Percentiles rank a stretch among this genome's conserved stretches.
These are phyloP conservation scores for Davidsoniella neocaledoniae DNA, from an alignment of 2,329 filamentous ascomycete species.

Conservation along the genomic window DNA sequence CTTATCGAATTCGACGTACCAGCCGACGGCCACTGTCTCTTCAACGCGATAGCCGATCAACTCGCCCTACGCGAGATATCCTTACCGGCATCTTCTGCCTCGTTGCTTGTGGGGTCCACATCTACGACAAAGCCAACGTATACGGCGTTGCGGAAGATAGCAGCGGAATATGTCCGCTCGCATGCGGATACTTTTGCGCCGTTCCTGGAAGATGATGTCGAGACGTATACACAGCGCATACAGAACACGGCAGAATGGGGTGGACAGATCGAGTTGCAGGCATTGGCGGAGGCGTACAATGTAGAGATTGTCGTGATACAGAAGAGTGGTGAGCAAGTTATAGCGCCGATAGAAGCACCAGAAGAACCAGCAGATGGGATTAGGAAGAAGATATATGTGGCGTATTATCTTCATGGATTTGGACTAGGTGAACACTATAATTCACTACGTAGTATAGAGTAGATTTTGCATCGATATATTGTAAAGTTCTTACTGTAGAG, in stretches of 20 bases:
- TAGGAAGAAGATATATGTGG: slow-evolving; percentile 59
- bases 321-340: slow-evolving; percentile 62
- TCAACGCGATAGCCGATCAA: slow-evolving; percentile 80
- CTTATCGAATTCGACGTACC: slow-evolving; percentile 64
- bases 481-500: background rate
- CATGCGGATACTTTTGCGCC: slow-evolving; percentile 69
- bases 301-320: slow-evolving; percentile 76
- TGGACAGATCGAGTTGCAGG: slow-evolving; percentile 76
- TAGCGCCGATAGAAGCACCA: slow-evolving; percentile 31
- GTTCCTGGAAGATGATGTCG: slow-evolving; percentile 70
- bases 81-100: slow-evolving; percentile 21
- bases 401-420: slow-evolving; percentile 88
- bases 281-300: slow-evolving; percentile 64
- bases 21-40: slow-evolving; percentile 89
- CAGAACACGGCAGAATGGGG: slow-evolving; percentile 89
- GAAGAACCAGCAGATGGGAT: slow-evolving; percentile 18
- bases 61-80: slow-evolving; percentile 25
- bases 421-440: slow-evolving; percentile 97
- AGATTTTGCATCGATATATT: background rate
- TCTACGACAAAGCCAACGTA: no score
- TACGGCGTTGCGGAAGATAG: slow-evolving; percentile 42
- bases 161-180: slow-evolving; percentile 58
- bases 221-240: slow-evolving; percentile 58
- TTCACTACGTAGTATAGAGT: slow-evolving; percentile 39
- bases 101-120: background rate